Percentiles rank a stretch among this genome's conserved stretches.
Evolutionary conservation across 129 eudicot species (phyloP).

Genomic region (Tagetes erecta): DNA sequence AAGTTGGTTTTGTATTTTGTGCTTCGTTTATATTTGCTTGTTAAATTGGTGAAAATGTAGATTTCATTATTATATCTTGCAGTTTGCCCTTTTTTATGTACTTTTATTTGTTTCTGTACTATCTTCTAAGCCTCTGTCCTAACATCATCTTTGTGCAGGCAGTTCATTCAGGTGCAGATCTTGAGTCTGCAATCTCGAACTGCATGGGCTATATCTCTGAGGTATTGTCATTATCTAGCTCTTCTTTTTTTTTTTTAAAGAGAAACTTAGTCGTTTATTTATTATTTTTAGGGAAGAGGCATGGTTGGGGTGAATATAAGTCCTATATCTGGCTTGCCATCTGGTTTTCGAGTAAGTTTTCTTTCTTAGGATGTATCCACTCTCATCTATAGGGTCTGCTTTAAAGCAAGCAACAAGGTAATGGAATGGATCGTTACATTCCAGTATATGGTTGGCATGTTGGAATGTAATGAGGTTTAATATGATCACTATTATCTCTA

Average conservation of each 20-base stretch:
- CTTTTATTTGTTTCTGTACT: background rate
- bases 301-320: constrained; percentile 95
- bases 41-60: background rate
- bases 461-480: background rate
- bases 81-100: background rate
- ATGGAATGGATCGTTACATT: background rate
- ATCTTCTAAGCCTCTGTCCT: constrained; percentile 5
- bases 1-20: background rate
- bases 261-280: constrained; percentile 14
- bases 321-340: constrained; percentile 88
- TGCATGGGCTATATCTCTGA: constrained; percentile 88
- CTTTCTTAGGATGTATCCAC: constrained; percentile 8
- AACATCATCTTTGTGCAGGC: constrained; percentile 52
- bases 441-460: background rate
- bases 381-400: constrained; percentile 13
- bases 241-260: constrained; percentile 5
- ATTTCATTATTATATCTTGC: background rate
- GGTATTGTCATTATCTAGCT: constrained; percentile 45
- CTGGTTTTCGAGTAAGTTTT: constrained; percentile 75
- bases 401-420: constrained; percentile 3
- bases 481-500: background rate
- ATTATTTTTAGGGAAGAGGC: constrained; percentile 75
- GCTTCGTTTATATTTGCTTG: background rate
- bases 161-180: constrained; percentile 99
- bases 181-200: constrained; percentile 86